A percentile compares a stretch with the other conserved stretches of the same genome.
Conservation (phyloP, 2,329 filamentous ascomycete genomes). For the Penicillium sp. region DNA sequence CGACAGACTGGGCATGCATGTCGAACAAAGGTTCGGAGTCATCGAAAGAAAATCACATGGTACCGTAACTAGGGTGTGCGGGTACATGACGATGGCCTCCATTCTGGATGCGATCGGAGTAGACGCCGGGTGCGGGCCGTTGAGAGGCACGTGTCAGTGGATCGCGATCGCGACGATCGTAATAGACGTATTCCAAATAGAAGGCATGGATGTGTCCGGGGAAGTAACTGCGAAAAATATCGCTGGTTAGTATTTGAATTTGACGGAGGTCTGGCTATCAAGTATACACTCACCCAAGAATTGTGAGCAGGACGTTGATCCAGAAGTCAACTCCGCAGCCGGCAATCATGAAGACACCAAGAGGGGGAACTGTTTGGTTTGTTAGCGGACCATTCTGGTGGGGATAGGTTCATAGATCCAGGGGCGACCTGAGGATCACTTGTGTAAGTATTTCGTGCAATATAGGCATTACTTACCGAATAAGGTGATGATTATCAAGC, state of each 20-base stretch:
- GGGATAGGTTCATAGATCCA: neutral
- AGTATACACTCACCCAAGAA: constrained; percentile 47
- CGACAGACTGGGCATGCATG: neutral
- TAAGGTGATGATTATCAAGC: constrained; percentile 41
- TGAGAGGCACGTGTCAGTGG: constrained; percentile 16
- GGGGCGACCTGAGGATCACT: neutral
- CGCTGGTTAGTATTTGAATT: constrained; percentile 7
- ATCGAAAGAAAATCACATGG: constrained; percentile 8
- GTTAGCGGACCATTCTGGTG: constrained; percentile 8
- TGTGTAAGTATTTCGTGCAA: neutral
- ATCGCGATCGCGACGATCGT: constrained; percentile 48
- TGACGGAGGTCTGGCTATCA: neutral
- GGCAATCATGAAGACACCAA: constrained; percentile 56
- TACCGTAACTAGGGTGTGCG: constrained; percentile 20
- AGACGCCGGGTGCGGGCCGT: constrained; percentile 31
- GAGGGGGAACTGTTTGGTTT: constrained; percentile 50
- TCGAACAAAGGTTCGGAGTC: neutral
- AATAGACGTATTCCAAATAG: constrained; percentile 76
- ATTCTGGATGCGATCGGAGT: constrained; percentile 35
- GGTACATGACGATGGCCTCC: constrained; percentile 22
- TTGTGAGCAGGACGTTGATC: constrained; percentile 59
- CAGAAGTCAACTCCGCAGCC: constrained; percentile 58
- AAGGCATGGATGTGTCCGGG: constrained; percentile 74
- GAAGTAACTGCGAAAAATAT: constrained; percentile 47
- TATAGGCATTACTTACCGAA: constrained; percentile 34